These are phyloP conservation scores for Penicillium verhagenii DNA, from an alignment of 495 filamentous ascomycete genomes.

Conservation along the genomic window DNA sequence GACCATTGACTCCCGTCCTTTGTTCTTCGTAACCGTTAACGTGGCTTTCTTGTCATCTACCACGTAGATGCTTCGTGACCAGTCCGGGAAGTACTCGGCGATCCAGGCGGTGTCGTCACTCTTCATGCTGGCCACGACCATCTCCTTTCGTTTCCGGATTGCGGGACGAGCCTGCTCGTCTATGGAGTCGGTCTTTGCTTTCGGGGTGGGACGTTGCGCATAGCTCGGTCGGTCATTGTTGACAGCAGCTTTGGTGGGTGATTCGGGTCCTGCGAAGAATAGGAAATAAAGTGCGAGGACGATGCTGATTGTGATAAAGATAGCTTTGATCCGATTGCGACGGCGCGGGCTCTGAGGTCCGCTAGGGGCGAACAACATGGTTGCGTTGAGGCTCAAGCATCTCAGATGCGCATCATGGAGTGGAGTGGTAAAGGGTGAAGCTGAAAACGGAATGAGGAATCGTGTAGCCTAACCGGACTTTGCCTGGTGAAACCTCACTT, in stretches of 20 bases:
- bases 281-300: slow-evolving; percentile 41
- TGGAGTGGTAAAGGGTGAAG: slow-evolving; percentile 1
- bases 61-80: slow-evolving; percentile 52
- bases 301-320: slow-evolving; percentile 41
- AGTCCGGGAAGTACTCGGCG: slow-evolving; percentile 45
- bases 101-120: slow-evolving; percentile 58
- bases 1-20: slow-evolving; percentile 59
- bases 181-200: slow-evolving; percentile 12
- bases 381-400: not conserved
- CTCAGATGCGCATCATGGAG: slow-evolving; percentile 8
- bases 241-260: slow-evolving; percentile 7
- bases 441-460: not conserved
- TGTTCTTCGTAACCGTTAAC: slow-evolving; percentile 50
- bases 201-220: slow-evolving; percentile 21
- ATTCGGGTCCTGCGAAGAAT: slow-evolving; percentile 33
- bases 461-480: not conserved
- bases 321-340: slow-evolving; percentile 42
- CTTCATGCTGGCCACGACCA: slow-evolving; percentile 56
- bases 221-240: slow-evolving; percentile 17
- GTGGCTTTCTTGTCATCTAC: slow-evolving; percentile 47
- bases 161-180: slow-evolving; percentile 31
- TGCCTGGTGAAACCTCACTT: not conserved
- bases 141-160: slow-evolving; percentile 34
- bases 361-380: slow-evolving; percentile 41
- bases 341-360: slow-evolving; percentile 41